Conservation (phyloP, 176 grass and related monocot genomes). For the Eremochloa ophiuroides region DNA sequence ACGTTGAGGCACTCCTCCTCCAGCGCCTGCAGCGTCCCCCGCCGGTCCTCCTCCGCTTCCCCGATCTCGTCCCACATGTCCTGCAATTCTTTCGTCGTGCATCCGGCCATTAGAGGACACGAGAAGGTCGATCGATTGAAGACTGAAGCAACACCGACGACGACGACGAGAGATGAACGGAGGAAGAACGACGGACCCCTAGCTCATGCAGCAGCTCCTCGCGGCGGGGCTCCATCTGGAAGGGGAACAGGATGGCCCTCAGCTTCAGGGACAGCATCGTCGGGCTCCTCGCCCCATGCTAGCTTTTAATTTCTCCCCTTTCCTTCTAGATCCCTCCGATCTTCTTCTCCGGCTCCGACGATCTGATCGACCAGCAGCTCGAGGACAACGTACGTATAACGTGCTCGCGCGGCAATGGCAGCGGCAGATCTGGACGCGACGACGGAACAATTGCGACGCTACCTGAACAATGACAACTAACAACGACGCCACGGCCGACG, state of each 20-base stretch:
- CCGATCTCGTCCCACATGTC: conserved; percentile 85
- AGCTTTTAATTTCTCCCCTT: neutral
- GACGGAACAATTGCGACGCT: neutral
- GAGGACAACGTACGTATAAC: neutral
- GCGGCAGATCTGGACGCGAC: neutral
- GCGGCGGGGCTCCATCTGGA: conserved; percentile 30
- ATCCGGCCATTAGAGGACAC: neutral
- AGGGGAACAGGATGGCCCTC: conserved; percentile 31
- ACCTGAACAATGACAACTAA: neutral
- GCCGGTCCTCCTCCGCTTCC: conserved; percentile 52
- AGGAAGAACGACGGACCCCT: neutral
- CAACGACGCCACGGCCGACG: neutral
- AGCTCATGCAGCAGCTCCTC: conserved; percentile 46
- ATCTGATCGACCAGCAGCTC: neutral
- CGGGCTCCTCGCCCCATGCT: neutral
- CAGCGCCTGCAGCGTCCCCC: conserved; percentile 44
- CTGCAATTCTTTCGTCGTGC: conserved; percentile 9
- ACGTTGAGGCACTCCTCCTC: conserved; percentile 80
- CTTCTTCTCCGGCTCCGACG: neutral
- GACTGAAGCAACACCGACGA: no score
- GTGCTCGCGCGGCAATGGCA: neutral
- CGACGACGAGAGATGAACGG: neutral
- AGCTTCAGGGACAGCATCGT: conserved; percentile 35
- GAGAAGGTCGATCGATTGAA: neutral
- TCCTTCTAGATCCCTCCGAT: neutral